Percentiles rank a stretch among this genome's conserved stretches.
Evolutionary conservation across 495 filamentous ascomycete genomes (phyloP).

Genomic region (Trichoderma reesei): DNA sequence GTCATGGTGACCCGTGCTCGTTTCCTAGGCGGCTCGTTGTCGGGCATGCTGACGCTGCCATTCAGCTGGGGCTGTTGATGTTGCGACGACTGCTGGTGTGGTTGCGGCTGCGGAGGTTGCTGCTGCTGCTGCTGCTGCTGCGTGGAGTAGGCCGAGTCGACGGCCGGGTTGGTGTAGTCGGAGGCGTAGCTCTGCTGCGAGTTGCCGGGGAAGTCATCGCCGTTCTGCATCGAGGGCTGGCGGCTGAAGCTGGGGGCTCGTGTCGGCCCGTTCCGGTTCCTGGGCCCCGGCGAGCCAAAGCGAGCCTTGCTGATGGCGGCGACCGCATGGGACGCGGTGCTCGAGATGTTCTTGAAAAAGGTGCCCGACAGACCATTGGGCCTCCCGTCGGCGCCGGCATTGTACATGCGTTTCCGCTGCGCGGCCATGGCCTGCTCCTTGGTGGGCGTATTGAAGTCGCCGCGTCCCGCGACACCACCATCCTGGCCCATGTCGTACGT

Average conservation of each 20-base stretch:
- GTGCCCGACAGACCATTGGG: conserved; percentile 62
- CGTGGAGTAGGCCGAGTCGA: conserved; percentile 38
- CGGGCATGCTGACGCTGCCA: conserved; percentile 15
- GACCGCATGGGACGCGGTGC: conserved; percentile 81
- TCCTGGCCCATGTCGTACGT: conserved; percentile 82
- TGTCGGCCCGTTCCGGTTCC: conserved; percentile 40
- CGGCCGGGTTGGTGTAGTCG: conserved; percentile 23
- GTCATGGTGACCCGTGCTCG: conserved; percentile 41
- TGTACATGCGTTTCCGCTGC: conserved; percentile 84
- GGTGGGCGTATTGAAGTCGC: conserved; percentile 80
- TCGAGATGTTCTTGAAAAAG: conserved; percentile 93
- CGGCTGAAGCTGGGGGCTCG: conserved; percentile 45
- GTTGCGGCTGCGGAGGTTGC: background rate
- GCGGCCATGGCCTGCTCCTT: conserved; percentile 99
- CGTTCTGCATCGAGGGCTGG: conserved; percentile 53
- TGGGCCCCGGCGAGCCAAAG: conserved; percentile 74
- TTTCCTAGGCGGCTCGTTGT: conserved; percentile 75
- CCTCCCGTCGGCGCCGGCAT: conserved; percentile 56
- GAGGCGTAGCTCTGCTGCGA: conserved; percentile 41
- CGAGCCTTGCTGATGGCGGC: conserved; percentile 92
- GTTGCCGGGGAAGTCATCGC: conserved; percentile 33
- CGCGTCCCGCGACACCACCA: conserved; percentile 48
- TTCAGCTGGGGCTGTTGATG: background rate
- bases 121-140: conserved; percentile 19
- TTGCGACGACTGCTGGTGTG: conserved; percentile 13